Conservation (phyloP, 495 filamentous ascomycete genomes). For the Hypoxylon rickii region DNA sequence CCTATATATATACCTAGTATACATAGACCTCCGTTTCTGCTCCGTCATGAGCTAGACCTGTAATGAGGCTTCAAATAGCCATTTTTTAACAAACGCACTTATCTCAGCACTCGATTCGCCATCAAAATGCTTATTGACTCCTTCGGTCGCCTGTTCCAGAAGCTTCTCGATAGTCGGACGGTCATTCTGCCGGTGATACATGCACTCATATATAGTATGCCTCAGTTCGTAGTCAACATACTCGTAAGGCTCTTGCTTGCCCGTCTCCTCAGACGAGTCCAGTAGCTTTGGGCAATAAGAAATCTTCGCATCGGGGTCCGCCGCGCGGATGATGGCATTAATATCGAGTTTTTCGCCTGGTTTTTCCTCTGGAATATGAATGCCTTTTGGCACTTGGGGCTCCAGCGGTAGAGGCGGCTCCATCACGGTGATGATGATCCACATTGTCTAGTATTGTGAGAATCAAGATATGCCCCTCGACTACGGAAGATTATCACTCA, state of each 20-base stretch:
- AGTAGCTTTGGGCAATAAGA: slow-evolving; percentile 19
- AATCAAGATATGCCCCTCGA: background rate
- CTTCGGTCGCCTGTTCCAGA: background rate
- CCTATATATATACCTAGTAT: too few relatives aligned
- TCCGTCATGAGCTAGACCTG: too few relatives aligned
- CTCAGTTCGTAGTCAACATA: slow-evolving; percentile 18
- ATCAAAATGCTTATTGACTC: background rate
- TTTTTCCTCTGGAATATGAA: background rate
- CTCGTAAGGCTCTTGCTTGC: background rate
- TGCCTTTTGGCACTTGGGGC: slow-evolving; percentile 20
- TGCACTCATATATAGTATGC: slow-evolving; percentile 15
- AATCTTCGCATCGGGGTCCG: background rate
- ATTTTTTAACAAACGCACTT: background rate
- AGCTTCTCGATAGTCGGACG: slow-evolving; percentile 17
- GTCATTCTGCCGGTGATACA: slow-evolving; percentile 15
- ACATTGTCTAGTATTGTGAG: slow-evolving; percentile 14
- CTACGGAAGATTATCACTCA: background rate
- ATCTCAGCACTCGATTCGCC: slow-evolving; percentile 6
- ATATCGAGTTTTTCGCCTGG: background rate
- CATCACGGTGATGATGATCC: slow-evolving; percentile 19
- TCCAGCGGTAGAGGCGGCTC: background rate
- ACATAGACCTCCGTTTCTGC: too few relatives aligned
- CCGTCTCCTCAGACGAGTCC: too few relatives aligned
- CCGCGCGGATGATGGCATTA: background rate
- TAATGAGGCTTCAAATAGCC: background rate